phyloP scores from a whole-genome alignment of 2,329 filamentous ascomycete genomes.

The Talaromyces funiculosus region DNA sequence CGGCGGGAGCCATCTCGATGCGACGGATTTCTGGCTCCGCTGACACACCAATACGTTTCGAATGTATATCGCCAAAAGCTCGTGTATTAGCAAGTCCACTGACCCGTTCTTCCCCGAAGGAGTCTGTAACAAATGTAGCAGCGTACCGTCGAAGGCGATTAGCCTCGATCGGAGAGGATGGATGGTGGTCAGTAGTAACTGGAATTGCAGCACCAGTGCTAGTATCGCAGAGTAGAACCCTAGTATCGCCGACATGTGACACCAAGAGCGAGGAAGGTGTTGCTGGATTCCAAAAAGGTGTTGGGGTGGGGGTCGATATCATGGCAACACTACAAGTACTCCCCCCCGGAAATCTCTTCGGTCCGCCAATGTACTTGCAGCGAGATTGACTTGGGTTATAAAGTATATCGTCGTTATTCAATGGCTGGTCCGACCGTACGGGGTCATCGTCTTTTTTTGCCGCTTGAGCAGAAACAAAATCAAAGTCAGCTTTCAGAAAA shows the following conservation, averaged over 20 bases:
- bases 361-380: slow-evolving; percentile 59
- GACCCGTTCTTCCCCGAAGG: slow-evolving; percentile 95
- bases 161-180: slow-evolving; percentile 77
- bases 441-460: slow-evolving; percentile 70
- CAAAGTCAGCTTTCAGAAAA: slow-evolving; percentile 87
- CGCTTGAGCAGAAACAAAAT: slow-evolving; percentile 87
- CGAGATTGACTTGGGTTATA: slow-evolving; percentile 53
- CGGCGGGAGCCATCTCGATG: slow-evolving; percentile 71
- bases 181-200: slow-evolving; percentile 86
- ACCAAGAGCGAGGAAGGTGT: slow-evolving; percentile 77
- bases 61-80: slow-evolving; percentile 85
- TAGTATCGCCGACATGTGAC: slow-evolving; percentile 89
- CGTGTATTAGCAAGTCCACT: slow-evolving; percentile 89
- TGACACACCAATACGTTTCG: slow-evolving; percentile 87
- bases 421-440: slow-evolving; percentile 64
- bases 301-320: slow-evolving; percentile 84
- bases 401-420: slow-evolving; percentile 81
- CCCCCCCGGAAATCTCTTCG: slow-evolving; percentile 80
- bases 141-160: slow-evolving; percentile 79
- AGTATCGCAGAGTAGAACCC: slow-evolving; percentile 84
- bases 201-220: slow-evolving; percentile 72
- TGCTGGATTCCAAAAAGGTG: slow-evolving; percentile 91
- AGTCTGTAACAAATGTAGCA: slow-evolving; percentile 83
- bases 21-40: slow-evolving; percentile 86
- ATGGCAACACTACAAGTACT: slow-evolving; percentile 86